Conservation (phyloP, 306 rosid species). For the Nissolia schottii region DNA sequence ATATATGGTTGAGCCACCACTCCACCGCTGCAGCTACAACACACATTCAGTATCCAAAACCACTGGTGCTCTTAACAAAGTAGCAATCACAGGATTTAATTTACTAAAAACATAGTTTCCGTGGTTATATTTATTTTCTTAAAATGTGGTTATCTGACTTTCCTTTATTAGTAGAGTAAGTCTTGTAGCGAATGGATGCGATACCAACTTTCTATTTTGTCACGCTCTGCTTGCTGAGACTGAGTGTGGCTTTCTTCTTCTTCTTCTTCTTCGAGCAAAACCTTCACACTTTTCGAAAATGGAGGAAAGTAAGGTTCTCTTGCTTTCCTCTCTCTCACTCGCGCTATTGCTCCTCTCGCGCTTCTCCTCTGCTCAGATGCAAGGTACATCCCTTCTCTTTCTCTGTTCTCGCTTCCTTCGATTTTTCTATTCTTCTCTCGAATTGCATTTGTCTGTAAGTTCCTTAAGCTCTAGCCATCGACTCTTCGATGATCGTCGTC, state of each 20-base stretch:
- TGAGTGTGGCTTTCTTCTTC: background rate
- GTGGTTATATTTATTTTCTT: too few species aligned
- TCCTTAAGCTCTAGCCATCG: background rate
- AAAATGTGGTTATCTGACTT: background rate
- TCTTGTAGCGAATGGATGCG: background rate
- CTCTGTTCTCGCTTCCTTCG: background rate
- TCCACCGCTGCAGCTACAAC: too few species aligned
- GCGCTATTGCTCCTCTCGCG: background rate
- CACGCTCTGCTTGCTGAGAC: background rate
- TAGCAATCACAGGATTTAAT: too few species aligned
- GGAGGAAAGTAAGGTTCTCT: background rate
- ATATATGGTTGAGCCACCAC: too few species aligned
- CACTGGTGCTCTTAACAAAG: too few species aligned
- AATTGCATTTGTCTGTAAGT: background rate
- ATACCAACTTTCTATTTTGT: background rate
- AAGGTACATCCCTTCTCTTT: background rate
- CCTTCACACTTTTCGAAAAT: background rate
- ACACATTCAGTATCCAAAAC: too few species aligned
- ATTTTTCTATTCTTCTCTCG: background rate
- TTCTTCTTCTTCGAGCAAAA: background rate
- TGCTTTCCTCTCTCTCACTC: slow-evolving; percentile 8
- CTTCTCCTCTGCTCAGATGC: slow-evolving; percentile 34
- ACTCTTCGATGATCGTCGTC: background rate
- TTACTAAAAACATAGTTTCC: too few species aligned
- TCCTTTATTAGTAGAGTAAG: background rate